These are phyloP conservation scores for Raffaelea arxii DNA, from an alignment of 2,329 filamentous ascomycete species.

Conservation along the genomic window DNA sequence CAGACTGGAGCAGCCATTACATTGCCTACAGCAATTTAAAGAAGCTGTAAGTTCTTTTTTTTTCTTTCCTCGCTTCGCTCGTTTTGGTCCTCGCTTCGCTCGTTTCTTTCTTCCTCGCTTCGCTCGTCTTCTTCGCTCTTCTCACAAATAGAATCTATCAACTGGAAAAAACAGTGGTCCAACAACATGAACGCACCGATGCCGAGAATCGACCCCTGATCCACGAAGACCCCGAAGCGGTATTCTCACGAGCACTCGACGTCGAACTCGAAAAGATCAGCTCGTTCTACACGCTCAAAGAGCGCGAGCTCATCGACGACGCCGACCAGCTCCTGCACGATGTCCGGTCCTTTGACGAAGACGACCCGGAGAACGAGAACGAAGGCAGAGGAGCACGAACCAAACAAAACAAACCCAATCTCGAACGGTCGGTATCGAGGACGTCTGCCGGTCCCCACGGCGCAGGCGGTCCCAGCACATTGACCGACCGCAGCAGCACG, in stretches of 20 bases:
- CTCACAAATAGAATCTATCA: slow-evolving; percentile 70
- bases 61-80: too few species aligned
- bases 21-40: slow-evolving; percentile 98
- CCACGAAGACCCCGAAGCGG: slow-evolving; percentile 62
- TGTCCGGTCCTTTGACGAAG: slow-evolving; percentile 56
- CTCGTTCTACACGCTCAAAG: slow-evolving; percentile 83
- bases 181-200: slow-evolving; percentile 52
- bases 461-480: slow-evolving; percentile 13
- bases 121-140: too few species aligned
- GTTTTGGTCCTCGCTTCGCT: too few species aligned
- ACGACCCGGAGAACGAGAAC: slow-evolving; percentile 24
- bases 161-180: slow-evolving; percentile 76
- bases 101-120: too few species aligned
- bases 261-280: slow-evolving; percentile 89
- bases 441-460: slow-evolving; percentile 17
- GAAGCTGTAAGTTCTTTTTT: slow-evolving; percentile 61
- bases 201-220: slow-evolving; percentile 81
- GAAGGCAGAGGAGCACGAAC: not conserved
- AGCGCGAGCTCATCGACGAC: slow-evolving; percentile 77
- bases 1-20: slow-evolving; percentile 98
- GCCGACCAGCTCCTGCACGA: slow-evolving; percentile 69
- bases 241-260: slow-evolving; percentile 75
- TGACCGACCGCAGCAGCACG: not conserved
- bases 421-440: slow-evolving; percentile 1
- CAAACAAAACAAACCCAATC: not conserved